Conservation (phyloP, 306 rosid genomes). For the Mimosa bimucronata region DNA sequence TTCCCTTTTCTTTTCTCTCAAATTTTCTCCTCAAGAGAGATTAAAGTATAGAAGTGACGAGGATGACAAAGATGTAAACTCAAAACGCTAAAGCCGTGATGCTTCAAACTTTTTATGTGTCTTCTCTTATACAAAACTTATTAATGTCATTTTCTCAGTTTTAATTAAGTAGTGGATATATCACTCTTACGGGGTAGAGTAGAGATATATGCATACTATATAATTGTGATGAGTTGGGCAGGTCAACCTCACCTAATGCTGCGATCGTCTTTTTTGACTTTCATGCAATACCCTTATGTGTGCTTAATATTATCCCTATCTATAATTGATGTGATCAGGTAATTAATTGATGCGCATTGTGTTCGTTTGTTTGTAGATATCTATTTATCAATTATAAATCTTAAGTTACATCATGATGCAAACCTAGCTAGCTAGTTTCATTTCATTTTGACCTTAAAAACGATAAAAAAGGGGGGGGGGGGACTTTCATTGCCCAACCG, state of each 20-base stretch:
- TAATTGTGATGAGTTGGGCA: conserved; percentile 14
- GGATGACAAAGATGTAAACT: conserved; percentile 34
- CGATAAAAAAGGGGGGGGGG: background rate
- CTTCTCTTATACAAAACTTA: background rate
- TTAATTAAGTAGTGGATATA: conserved; percentile 6
- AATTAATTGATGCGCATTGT: conserved; percentile 9
- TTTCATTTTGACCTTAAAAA: conserved; percentile 1
- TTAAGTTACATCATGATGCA: background rate
- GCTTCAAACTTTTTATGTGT: conserved; percentile 23
- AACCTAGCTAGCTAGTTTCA: conserved; percentile 16
- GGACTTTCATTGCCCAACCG: conserved; percentile 11
- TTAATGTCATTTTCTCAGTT: conserved; percentile 24
- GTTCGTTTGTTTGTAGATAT: too few relatives aligned
- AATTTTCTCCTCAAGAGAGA: too few relatives aligned
- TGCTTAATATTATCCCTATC: background rate
- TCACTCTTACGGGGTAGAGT: conserved; percentile 17
- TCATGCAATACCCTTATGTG: background rate
- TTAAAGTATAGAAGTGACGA: conserved; percentile 2
- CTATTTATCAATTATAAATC: background rate
- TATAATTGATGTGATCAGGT: conserved; percentile 27
- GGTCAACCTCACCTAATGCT: conserved; percentile 49
- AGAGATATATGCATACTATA: background rate
- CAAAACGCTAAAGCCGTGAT: conserved; percentile 34
- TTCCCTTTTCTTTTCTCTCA: too few relatives aligned
- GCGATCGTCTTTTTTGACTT: conserved; percentile 42